These are phyloP conservation scores for Iris macrosiphon DNA, from an alignment of 106 monocot species.

Conservation along the genomic window DNA sequence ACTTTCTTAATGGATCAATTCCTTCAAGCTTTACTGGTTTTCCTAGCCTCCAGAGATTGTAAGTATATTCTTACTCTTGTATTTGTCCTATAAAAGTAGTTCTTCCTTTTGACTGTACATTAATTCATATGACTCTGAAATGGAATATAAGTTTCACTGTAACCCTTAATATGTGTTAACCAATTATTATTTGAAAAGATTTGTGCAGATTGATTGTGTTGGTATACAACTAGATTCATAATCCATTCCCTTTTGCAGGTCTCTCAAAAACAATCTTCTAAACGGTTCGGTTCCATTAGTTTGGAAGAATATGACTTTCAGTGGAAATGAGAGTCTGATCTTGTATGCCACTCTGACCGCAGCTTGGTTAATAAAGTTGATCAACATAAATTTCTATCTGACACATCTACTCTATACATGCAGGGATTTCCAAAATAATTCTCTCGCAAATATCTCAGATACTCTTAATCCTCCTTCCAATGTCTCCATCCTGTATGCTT, in stretches of 20 bases:
- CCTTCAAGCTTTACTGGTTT: constrained; percentile 51
- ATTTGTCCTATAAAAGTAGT: no score
- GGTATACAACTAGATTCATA: neutral
- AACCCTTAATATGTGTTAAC: no score
- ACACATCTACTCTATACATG: constrained; percentile 5
- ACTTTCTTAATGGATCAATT: constrained; percentile 55
- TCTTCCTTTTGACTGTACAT: no score
- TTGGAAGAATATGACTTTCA: constrained; percentile 42
- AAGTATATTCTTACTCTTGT: constrained; percentile 35
- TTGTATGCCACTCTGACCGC: constrained; percentile 39
- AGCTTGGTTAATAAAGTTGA: constrained; percentile 1
- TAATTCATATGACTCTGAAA: neutral
- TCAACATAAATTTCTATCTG: neutral
- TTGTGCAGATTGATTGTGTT: neutral
- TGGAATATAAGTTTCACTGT: neutral
- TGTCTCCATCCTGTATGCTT: constrained; percentile 60
- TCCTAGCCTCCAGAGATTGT: constrained; percentile 61
- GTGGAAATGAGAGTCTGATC: constrained; percentile 37
- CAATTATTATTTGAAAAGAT: neutral
- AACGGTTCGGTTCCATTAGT: constrained; percentile 55
- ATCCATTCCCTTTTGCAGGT: constrained; percentile 32
- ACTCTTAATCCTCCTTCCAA: constrained; percentile 37
- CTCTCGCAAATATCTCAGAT: constrained; percentile 32
- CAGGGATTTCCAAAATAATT: constrained; percentile 83
- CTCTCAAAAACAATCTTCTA: constrained; percentile 46